A percentile compares a stretch with the other conserved stretches of the same genome.
Evolutionary conservation across 495 filamentous ascomycete genomes (phyloP).

Genomic region (Talaromyces borbonicus): DNA sequence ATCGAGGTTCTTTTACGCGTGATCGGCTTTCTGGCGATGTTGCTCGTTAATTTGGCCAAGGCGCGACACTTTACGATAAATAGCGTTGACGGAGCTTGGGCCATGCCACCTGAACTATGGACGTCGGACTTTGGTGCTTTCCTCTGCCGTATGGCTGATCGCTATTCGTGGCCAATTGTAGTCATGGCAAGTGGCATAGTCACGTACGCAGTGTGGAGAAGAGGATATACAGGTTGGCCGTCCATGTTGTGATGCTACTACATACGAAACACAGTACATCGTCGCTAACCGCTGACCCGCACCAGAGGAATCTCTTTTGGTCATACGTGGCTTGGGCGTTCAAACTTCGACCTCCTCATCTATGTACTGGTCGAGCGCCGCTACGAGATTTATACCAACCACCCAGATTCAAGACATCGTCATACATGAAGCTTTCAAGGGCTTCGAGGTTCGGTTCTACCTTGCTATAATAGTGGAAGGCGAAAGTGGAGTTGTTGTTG

Average conservation of each 20-base stretch:
- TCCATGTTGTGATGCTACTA: too few species aligned
- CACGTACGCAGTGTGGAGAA: conserved; percentile 39
- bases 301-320: conserved; percentile 74
- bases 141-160: conserved; percentile 27
- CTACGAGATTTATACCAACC: conserved; percentile 87
- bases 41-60: conserved; percentile 32
- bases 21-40: conserved; percentile 29
- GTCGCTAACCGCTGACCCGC: too few species aligned
- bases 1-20: conserved; percentile 40
- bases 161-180: conserved; percentile 23
- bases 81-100: conserved; percentile 11
- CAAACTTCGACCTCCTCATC: conserved; percentile 67
- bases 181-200: conserved; percentile 20
- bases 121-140: conserved; percentile 19
- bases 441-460: conserved; percentile 87
- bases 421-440: conserved; percentile 90
- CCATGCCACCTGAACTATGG: conserved; percentile 20
- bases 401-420: conserved; percentile 83
- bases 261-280: too few species aligned
- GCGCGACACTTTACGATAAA: conserved; percentile 21
- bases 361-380: conserved; percentile 52
- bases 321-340: conserved; percentile 81
- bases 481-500: conserved; percentile 79
- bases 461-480: conserved; percentile 85
- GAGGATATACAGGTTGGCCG: conserved; percentile 38